Percentiles rank a stretch among this genome's conserved stretches.
These are phyloP conservation scores for Zygnema cylindricum DNA, from an alignment of 139 green algal species.

Conservation along the genomic window DNA sequence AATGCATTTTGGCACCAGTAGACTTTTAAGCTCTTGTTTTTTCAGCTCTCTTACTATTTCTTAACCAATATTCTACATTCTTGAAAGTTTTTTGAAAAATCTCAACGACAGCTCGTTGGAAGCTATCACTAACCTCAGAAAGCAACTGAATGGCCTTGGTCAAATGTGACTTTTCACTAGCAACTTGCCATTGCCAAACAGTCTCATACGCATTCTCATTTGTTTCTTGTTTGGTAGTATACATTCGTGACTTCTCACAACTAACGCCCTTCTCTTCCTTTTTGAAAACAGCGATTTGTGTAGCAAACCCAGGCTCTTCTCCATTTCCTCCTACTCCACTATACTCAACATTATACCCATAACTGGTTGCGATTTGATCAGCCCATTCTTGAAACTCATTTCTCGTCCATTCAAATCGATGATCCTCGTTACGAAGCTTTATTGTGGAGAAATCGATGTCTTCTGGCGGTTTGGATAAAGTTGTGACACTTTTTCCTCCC, in stretches of 20 bases:
- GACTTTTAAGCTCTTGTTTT: no score
- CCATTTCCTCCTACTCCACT: constrained; percentile 20
- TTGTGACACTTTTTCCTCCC: background rate
- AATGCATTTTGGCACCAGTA: no score
- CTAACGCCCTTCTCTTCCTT: background rate
- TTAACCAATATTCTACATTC: no score
- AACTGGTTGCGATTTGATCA: background rate
- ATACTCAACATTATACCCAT: constrained; percentile 47
- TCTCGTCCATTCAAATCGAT: constrained; percentile 49
- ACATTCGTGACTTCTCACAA: no score
- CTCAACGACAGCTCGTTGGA: no score
- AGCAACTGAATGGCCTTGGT: no score
- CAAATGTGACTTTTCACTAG: background rate
- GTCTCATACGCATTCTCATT: background rate
- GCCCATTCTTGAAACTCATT: constrained; percentile 45
- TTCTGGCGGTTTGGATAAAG: no score
- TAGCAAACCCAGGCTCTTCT: constrained; percentile 18
- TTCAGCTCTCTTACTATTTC: no score
- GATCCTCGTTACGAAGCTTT: constrained; percentile 31
- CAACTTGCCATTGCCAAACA: background rate
- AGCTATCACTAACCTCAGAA: no score
- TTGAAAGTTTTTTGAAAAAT: no score
- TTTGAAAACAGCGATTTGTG: constrained; percentile 49
- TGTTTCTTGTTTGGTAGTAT: no score
- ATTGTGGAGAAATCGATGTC: no score